Conservation (phyloP, 345 rosid species). For the Limnanthes douglasii region DNA sequence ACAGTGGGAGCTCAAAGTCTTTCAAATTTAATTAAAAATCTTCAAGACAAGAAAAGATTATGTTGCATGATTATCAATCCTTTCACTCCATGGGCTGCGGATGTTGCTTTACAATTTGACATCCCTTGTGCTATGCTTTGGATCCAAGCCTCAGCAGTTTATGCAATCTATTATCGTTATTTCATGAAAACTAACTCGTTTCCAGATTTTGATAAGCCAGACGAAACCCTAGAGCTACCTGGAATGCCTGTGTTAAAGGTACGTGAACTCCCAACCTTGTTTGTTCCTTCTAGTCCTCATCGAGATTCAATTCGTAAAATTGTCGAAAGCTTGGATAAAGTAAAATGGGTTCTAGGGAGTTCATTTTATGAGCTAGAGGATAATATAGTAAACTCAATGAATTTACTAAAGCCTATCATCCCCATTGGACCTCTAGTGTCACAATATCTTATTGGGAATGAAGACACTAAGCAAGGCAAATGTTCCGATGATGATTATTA, state of each 20-base stretch:
- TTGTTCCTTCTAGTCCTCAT: constrained; percentile 4
- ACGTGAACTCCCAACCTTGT: constrained; percentile 21
- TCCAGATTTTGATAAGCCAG: no score
- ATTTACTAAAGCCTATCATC: constrained; percentile 3
- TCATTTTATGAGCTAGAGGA: constrained; percentile 24
- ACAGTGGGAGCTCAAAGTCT: constrained; percentile 12
- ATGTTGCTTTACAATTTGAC: constrained; percentile 10
- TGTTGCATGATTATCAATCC: constrained; percentile 17
- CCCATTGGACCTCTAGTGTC: constrained; percentile 32
- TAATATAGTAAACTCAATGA: constrained; percentile 10
- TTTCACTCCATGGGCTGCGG: constrained; percentile 20
- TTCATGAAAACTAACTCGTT: constrained; percentile 8
- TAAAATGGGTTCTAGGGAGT: constrained; percentile 22
- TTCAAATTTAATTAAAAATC: constrained; percentile 12
- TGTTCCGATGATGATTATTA: constrained; percentile 15
- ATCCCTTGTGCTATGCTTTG: constrained; percentile 26
- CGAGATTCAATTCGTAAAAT: neutral
- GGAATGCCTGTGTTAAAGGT: constrained; percentile 12
- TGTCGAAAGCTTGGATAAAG: constrained; percentile 11
- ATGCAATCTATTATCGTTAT: constrained; percentile 16
- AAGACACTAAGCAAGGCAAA: constrained; percentile 3
- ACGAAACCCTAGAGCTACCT: constrained; percentile 8
- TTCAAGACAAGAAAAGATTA: constrained; percentile 2
- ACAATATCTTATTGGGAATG: constrained; percentile 11
- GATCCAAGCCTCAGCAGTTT: constrained; percentile 25